phyloP scores from a whole-genome alignment of 169 alveolate species.

The Plasmodium adleri region DNA sequence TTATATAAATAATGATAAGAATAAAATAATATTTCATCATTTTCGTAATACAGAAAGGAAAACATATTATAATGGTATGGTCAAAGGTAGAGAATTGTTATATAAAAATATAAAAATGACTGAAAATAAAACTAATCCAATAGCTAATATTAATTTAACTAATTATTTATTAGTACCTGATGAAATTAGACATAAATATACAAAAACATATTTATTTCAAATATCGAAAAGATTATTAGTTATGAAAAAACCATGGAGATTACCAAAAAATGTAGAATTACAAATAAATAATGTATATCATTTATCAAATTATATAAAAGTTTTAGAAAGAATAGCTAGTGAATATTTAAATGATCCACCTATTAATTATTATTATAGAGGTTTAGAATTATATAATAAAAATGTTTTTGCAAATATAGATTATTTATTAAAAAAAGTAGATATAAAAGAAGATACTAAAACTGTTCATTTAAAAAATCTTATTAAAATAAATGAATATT shows the following conservation, averaged over 20 bases:
- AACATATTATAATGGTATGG: neutral
- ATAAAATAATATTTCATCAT: constrained; percentile 19
- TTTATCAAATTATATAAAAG: constrained; percentile 78
- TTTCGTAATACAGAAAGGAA: constrained; percentile 26
- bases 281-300: constrained; percentile 84
- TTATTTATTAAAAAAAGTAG: constrained; percentile 73
- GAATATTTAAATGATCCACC: constrained; percentile 77
- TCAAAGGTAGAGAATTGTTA: neutral
- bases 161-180: constrained; percentile 71
- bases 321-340: constrained; percentile 80
- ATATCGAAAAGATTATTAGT: constrained; percentile 80
- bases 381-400: constrained; percentile 65
- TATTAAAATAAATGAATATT: constrained; percentile 77
- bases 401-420: constrained; percentile 78
- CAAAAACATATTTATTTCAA: constrained; percentile 72
- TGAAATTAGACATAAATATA: constrained; percentile 74
- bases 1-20: constrained; percentile 3
- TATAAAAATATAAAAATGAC: neutral
- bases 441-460: constrained; percentile 46
- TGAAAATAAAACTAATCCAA: constrained; percentile 29
- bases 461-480: constrained; percentile 28
- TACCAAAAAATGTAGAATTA: constrained; percentile 82
- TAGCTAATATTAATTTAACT: constrained; percentile 46
- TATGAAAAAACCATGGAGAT: constrained; percentile 87
- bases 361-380: constrained; percentile 66